A percentile compares a stretch with the other conserved stretches of the same genome.
phyloP scores from a whole-genome alignment of 495 filamentous ascomycete species.

The Geoglossum glabrum region DNA sequence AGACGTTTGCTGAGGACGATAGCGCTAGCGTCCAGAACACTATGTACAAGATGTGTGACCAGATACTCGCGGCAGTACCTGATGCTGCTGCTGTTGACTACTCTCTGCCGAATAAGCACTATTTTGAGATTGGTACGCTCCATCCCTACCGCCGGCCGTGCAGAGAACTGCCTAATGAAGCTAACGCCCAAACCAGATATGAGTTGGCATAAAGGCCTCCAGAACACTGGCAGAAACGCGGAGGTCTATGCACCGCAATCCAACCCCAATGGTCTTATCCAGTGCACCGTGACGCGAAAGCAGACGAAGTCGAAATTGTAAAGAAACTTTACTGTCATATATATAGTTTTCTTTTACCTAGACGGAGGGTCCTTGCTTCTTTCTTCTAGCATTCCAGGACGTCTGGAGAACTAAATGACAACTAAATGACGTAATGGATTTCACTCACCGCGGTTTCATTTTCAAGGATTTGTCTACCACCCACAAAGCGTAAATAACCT shows the following conservation, averaged over 20 bases:
- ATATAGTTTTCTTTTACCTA: neutral
- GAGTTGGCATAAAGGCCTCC: constrained; percentile 88
- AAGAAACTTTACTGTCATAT: neutral
- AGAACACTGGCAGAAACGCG: constrained; percentile 93
- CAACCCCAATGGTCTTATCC: constrained; percentile 84
- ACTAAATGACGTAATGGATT: no score
- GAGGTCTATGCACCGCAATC: constrained; percentile 91
- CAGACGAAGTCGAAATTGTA: constrained; percentile 18
- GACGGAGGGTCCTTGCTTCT: no score
- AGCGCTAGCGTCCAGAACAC: constrained; percentile 88
- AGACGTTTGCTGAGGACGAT: constrained; percentile 79
- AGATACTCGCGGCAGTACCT: constrained; percentile 60
- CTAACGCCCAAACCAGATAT: constrained; percentile 38
- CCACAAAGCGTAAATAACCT: no score
- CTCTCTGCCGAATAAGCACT: constrained; percentile 89
- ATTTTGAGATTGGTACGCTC: constrained; percentile 82
- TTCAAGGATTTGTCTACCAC: no score
- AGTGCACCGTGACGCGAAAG: constrained; percentile 68
- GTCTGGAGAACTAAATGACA: no score
- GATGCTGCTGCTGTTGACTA: constrained; percentile 59
- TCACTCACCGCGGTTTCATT: no score
- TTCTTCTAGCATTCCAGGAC: neutral
- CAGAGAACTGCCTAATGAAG: neutral
- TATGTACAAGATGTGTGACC: constrained; percentile 94
- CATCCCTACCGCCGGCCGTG: constrained; percentile 2